Base-by-base conservation (phyloP, 2,329 filamentous ascomycete genomes). In the Penicillium brevicompactum region DNA sequence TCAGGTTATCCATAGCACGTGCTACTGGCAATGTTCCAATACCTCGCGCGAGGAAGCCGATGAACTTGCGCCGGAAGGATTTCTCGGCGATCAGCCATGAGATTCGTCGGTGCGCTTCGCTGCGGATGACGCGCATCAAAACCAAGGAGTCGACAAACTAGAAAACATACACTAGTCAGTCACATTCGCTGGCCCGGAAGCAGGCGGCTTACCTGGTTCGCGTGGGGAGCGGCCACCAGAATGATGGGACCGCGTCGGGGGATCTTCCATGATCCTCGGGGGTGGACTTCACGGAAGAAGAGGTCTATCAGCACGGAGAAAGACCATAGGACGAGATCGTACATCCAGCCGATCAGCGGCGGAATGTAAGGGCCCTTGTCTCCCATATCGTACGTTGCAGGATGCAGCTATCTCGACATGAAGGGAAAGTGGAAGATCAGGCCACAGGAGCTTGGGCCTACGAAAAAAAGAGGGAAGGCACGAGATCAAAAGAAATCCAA, bases 281-380 rank as follows among this genome's bases (percentile, higher is more conserved):
- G 94, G 72, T 97, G 92, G 14, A 99, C 91, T 76, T 99, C 94
- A 65, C 94, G 88, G 80, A 99, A 99, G 84, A 99, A 99, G 64
- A 97, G 86, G 75, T 99, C 94, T 62, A 95, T 87, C 49, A 97
- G 82, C 61, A 97, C 72, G 2, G 80, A 81, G 59, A 82, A 76
- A 9, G 72, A 69, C 80, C 80, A 82, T 37, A 82, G 67, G 45
- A 79, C 71, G 24, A 80, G 59, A 65, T 81, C 78, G 62, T 81
- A 81, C 47, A 80, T 59, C 79, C 79, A 81, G 64, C 74, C 75
- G 55, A 78, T 72, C 67, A 80, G 75, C 46, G 76, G 77, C 56
- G 74, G 67, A 50, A 77, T 74, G 45, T 70, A 73, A 38, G 68
- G 63, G 61, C 69, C 63, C 54, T 69, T 70, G 61, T 72, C 70